Percentiles rank a stretch among this genome's conserved stretches.
phyloP scores from a whole-genome alignment of 1,139 yeast genomes.

The Suhomyces anneliseae region DNA sequence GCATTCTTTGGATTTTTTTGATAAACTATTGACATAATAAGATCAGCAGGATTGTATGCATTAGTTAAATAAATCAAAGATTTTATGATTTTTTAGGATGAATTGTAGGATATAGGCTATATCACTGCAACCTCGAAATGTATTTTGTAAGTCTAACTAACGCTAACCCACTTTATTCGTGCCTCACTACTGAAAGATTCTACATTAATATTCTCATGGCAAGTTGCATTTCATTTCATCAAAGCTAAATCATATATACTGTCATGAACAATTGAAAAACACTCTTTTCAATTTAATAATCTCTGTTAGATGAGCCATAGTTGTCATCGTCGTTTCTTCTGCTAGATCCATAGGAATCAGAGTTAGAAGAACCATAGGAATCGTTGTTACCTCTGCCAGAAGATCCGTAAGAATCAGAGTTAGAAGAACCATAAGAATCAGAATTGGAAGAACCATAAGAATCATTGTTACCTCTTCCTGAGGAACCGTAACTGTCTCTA shows the following conservation, averaged over 20 bases:
- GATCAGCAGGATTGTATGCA: not conserved
- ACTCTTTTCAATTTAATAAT: constrained; percentile 1
- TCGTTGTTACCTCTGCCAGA: constrained; percentile 8
- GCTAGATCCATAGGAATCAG: constrained; percentile 17
- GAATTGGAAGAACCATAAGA: constrained; percentile 10
- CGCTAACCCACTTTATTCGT: too few relatives aligned
- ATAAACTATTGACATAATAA: not conserved
- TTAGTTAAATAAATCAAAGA: not conserved
- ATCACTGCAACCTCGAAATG: too few relatives aligned
- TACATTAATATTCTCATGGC: too few relatives aligned
- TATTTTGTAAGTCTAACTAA: too few relatives aligned
- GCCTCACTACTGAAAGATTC: too few relatives aligned
- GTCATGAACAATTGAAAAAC: too few relatives aligned
- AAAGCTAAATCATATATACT: not conserved
- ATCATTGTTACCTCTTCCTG: constrained; percentile 6
- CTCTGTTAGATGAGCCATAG: constrained; percentile 13
- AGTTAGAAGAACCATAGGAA: constrained; percentile 11
- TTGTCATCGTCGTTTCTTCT: constrained; percentile 13
- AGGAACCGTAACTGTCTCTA: constrained; percentile 9
- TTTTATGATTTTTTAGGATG: not conserved
- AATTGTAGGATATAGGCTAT: too few relatives aligned
- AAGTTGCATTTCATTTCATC: not conserved
- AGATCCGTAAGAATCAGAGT: constrained; percentile 7
- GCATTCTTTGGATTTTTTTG: not conserved
- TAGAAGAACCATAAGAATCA: constrained; percentile 10